phyloP scores from a whole-genome alignment of 2,329 filamentous ascomycete species.

The Akanthomyces dipterigenus region DNA sequence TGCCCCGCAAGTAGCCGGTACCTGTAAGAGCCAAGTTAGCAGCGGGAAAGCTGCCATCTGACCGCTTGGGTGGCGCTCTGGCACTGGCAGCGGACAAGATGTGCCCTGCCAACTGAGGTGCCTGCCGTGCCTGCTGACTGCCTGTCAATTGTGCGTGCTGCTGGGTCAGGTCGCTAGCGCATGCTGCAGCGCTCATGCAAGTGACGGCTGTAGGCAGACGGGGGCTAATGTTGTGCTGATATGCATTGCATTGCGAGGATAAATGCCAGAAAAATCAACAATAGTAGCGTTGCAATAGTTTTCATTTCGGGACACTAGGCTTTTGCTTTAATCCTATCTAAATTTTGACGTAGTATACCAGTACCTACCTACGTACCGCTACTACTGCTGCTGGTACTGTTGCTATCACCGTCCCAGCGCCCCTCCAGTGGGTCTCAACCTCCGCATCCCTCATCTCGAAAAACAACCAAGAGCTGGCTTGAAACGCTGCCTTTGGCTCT shows the following conservation, averaged over 20 bases:
- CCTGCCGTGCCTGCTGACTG: too few relatives aligned
- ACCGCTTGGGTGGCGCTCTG: neutral
- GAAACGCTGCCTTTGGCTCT: conserved; percentile 5
- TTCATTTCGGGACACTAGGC: too few relatives aligned
- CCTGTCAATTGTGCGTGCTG: neutral
- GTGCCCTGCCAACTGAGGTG: neutral
- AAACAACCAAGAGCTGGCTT: conserved; percentile 11
- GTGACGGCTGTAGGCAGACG: neutral
- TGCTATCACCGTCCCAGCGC: neutral
- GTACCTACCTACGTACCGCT: too few relatives aligned
- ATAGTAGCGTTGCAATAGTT: too few relatives aligned
- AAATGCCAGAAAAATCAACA: neutral
- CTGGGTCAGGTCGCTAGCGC: conserved; percentile 6
- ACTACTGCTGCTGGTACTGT: too few relatives aligned
- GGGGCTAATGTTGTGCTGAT: neutral
- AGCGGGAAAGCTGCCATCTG: neutral
- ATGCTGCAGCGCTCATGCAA: conserved; percentile 3
- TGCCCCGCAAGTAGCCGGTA: conserved; percentile 7
- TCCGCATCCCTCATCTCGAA: conserved; percentile 14
- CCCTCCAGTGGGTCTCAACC: conserved; percentile 11
- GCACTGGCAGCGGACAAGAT: neutral
- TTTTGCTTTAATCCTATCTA: too few relatives aligned
- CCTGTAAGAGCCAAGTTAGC: neutral
- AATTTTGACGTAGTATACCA: too few relatives aligned
- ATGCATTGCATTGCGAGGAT: neutral